These are phyloP conservation scores for Pseudonitzschia multistriata DNA, from an alignment of 108 stramenopile species.

Conservation along the genomic window DNA sequence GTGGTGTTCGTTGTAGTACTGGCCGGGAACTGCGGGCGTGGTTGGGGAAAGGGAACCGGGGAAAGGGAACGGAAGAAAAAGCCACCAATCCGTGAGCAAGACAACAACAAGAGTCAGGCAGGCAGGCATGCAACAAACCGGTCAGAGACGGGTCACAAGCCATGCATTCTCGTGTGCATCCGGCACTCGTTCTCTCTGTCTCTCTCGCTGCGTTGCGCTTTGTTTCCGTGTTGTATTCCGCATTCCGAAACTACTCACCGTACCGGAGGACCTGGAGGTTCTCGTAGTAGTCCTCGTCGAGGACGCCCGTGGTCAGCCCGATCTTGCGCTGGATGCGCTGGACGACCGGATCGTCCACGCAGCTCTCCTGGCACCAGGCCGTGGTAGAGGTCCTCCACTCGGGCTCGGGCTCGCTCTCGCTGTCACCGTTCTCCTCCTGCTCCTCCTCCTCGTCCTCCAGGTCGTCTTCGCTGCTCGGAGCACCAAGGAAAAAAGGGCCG, in stretches of 20 bases:
- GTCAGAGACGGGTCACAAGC: background rate
- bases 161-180: background rate
- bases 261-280: slow-evolving; percentile 53
- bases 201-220: background rate
- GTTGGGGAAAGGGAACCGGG: no score
- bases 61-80: no score
- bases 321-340: slow-evolving; percentile 47
- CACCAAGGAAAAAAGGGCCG: no score
- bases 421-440: background rate
- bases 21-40: background rate
- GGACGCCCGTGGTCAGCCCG: slow-evolving; percentile 26
- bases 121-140: background rate
- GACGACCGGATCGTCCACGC: slow-evolving; percentile 47
- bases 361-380: slow-evolving; percentile 63
- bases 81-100: no score
- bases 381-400: slow-evolving; percentile 37
- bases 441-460: no score
- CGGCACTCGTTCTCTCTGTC: no score
- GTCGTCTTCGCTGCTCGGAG: no score
- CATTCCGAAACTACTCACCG: background rate
- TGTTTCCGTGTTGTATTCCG: background rate
- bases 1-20: slow-evolving; percentile 45
- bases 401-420: background rate
- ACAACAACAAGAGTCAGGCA: no score
- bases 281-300: slow-evolving; percentile 46